Conservation (phyloP, 1,284 basidiomycete species). For the Abortiporus biennis region DNA sequence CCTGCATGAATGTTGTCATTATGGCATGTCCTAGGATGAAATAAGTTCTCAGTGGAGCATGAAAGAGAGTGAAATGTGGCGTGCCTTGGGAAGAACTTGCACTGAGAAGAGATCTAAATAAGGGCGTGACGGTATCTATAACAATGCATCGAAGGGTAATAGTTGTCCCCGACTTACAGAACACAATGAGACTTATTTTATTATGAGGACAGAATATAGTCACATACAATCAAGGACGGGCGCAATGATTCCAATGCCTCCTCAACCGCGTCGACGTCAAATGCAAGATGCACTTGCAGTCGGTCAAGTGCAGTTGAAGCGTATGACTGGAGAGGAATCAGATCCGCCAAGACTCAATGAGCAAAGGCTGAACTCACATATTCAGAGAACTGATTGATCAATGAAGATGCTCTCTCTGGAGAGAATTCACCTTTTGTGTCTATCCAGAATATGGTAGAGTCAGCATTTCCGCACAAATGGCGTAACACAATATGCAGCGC, state of each 20-base stretch:
- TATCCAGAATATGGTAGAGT: slow-evolving; percentile 53
- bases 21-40: slow-evolving; percentile 58
- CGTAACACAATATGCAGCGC: slow-evolving; percentile 51
- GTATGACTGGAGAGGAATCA: slow-evolving; percentile 21
- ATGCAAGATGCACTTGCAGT: slow-evolving; percentile 44
- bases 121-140: slow-evolving; percentile 58
- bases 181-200: slow-evolving; percentile 5
- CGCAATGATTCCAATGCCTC: slow-evolving; percentile 36
- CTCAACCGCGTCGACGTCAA: slow-evolving; percentile 50
- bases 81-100: slow-evolving; percentile 57
- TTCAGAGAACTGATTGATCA: slow-evolving; percentile 28
- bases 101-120: slow-evolving; percentile 64
- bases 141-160: slow-evolving; percentile 51
- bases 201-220: slow-evolving; percentile 1
- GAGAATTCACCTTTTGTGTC: slow-evolving; percentile 67
- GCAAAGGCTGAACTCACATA: slow-evolving; percentile 28
- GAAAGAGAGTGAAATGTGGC: too few species aligned
- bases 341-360: not conserved
- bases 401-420: slow-evolving; percentile 35
- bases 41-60: too few species aligned
- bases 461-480: slow-evolving; percentile 34
- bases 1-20: slow-evolving; percentile 68
- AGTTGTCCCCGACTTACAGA: too few species aligned
- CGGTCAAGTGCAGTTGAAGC: slow-evolving; percentile 26
- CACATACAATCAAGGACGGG: slow-evolving; percentile 7